Evolutionary conservation across 2,329 filamentous ascomycete species (phyloP), one percentile per base, ranked within the genome.

Genomic region (Colletotrichum cereale): DNA sequence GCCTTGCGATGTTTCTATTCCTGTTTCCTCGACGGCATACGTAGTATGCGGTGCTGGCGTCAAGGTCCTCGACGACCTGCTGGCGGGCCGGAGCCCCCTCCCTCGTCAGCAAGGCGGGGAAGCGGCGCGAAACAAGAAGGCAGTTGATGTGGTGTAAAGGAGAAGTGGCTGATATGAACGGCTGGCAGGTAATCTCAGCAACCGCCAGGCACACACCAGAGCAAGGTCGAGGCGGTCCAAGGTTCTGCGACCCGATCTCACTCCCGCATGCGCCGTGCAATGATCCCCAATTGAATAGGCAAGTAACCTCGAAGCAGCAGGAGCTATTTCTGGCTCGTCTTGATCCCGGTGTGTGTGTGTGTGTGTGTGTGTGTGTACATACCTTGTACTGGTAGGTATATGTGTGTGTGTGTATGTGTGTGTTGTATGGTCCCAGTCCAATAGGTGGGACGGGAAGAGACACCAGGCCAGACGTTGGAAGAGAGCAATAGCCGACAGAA

Each of bases 161-260:
- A 42, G 55, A 71, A 44, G 44, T 40, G 53, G 52, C 62, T 18
- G 38, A 57, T n/a, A 47, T 61, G 66, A 65, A 71, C 57, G 65
- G 65, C 58, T 68, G 50, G 52, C 40, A 69, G 58, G 52, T 31
- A 72, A 72, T 72, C 66, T 72, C 61, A 72, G 66, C 66, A 72
- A 47, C 70, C 70, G 70, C 70, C 67, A 44, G 66, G 36, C 70
- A 56, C 52, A 31, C 52, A 60, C 29, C 36, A 26, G 42, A 38
- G 29, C 66, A 44, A 40, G 69, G 53, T 48, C 44, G 50, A 72
- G 61, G 56, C 48, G 66, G 70, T 36, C 70, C 50, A 61, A 62
- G 65, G 53, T 64, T 72, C 70, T 71, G 70, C 70, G 67, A 72
- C 70, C 66, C 61, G 70, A 71, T 72, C 70, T 72, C 62, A 62